phyloP scores from a whole-genome alignment of 768 basidiomycete species.

The Collybia nuda region DNA sequence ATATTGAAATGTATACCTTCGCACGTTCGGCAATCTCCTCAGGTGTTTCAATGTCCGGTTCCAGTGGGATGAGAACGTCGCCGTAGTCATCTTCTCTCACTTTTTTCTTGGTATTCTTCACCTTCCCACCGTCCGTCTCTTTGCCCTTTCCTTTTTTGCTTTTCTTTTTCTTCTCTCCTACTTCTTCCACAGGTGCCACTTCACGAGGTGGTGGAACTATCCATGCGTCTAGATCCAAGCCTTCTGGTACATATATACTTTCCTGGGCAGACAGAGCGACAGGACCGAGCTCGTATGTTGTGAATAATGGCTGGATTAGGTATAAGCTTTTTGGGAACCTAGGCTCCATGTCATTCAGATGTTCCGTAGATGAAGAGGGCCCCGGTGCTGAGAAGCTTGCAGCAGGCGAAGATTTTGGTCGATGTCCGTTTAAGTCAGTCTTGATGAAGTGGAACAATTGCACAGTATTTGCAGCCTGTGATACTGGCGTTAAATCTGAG shows the following conservation, averaged over 20 bases:
- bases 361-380: constrained; percentile 37
- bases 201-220: constrained; percentile 68
- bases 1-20: constrained; percentile 43
- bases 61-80: constrained; percentile 36
- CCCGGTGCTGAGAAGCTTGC: constrained; percentile 35
- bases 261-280: constrained; percentile 81
- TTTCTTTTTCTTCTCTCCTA: constrained; percentile 42
- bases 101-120: constrained; percentile 32
- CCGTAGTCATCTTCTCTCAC: constrained; percentile 25
- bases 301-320: constrained; percentile 80
- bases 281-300: constrained; percentile 79
- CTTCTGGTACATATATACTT: constrained; percentile 79
- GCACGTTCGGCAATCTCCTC: constrained; percentile 64
- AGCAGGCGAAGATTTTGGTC: constrained; percentile 33
- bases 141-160: constrained; percentile 42
- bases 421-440: constrained; percentile 64
- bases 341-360: constrained; percentile 35
- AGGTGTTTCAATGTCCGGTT: constrained; percentile 45
- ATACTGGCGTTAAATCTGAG: constrained; percentile 4
- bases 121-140: constrained; percentile 20
- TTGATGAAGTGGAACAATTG: constrained; percentile 77
- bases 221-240: constrained; percentile 83
- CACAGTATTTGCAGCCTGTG: constrained; percentile 77
- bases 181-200: constrained; percentile 18
- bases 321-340: constrained; percentile 87